These are phyloP conservation scores for Prosopis cineraria DNA, from an alignment of 306 rosid species.

Conservation along the genomic window DNA sequence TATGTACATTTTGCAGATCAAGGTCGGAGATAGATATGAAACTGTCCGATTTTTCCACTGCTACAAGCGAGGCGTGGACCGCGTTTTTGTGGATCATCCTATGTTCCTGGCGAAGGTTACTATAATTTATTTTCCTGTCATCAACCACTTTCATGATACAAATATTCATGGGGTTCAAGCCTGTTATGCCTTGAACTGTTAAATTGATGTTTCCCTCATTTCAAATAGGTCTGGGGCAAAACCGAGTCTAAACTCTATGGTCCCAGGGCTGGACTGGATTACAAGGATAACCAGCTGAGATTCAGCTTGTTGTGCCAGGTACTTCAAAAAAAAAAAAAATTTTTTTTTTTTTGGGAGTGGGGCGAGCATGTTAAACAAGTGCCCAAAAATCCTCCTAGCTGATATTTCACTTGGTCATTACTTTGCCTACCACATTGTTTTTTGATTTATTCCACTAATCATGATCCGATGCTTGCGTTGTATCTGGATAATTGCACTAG, in stretches of 20 bases:
- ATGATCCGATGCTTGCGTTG: neutral
- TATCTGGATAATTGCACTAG: neutral
- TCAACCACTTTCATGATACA: neutral
- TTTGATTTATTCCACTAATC: neutral
- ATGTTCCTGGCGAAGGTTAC: conserved; percentile 70
- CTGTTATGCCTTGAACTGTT: neutral
- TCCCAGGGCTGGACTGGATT: conserved; percentile 68
- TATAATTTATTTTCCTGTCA: conserved; percentile 3
- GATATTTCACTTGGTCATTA: neutral
- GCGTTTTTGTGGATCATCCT: conserved; percentile 79
- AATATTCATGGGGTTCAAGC: neutral
- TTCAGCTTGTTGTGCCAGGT: conserved; percentile 79
- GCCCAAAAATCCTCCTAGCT: neutral
- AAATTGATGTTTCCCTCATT: conserved; percentile 19
- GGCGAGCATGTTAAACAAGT: neutral
- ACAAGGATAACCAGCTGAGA: conserved; percentile 65
- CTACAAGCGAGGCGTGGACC: conserved; percentile 81
- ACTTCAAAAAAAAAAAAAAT: no score
- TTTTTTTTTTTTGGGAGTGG: no score
- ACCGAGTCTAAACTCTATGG: conserved; percentile 74
- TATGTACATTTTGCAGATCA: conserved; percentile 32
- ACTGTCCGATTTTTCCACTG: conserved; percentile 72
- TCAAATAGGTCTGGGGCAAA: conserved; percentile 77
- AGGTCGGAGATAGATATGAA: conserved; percentile 56
- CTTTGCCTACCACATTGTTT: neutral